Conservation (phyloP, 441 rosid genomes). For the Metrosideros polymorpha region DNA sequence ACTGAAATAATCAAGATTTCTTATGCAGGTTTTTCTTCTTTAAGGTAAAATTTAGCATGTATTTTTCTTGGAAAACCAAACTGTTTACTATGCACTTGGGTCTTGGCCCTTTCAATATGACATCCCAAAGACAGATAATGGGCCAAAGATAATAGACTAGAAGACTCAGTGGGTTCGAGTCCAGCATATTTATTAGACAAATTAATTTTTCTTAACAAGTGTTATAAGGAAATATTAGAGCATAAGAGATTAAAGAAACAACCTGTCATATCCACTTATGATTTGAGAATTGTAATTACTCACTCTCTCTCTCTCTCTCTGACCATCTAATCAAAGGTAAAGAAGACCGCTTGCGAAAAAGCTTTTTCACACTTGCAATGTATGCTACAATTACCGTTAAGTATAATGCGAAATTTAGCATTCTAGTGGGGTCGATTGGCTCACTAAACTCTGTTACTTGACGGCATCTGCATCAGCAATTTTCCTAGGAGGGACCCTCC, state of each 20-base stretch:
- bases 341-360: background rate
- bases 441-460: background rate
- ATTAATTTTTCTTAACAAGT: background rate
- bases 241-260: background rate
- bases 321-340: background rate
- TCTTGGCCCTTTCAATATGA: background rate
- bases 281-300: background rate
- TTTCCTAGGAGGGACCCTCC: background rate
- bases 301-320: background rate
- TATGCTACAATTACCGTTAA: background rate
- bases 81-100: background rate
- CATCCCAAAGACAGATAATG: background rate
- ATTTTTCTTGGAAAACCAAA: background rate
- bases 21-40: background rate
- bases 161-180: background rate
- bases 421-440: background rate
- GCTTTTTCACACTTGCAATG: background rate
- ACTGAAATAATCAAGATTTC: background rate
- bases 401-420: background rate
- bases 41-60: background rate
- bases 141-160: background rate
- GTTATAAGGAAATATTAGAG: background rate
- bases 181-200: background rate
- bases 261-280: background rate
- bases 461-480: background rate